Evolutionary conservation across 331 rosid genomes (phyloP), one percentile per base, ranked within the genome.

Genomic region (Ulmus americana): DNA sequence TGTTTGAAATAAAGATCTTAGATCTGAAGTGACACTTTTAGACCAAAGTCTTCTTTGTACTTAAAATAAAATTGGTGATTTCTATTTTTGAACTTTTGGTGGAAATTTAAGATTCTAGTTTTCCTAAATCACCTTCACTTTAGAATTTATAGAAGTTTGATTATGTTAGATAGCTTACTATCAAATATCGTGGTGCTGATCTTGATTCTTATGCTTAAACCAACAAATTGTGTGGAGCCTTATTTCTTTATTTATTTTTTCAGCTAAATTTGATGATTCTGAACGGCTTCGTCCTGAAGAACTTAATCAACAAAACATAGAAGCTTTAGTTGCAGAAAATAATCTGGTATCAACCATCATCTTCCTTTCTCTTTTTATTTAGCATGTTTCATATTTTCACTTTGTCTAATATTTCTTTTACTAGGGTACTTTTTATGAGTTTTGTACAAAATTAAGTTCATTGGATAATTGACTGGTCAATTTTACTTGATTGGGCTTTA

Each of bases 211-310:
- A 63, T 46, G 44, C 35, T 49, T 3, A 16, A 56, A 46, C 38
- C 20, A 39, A 39, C 6, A 18, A 1, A 9, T 45, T 35, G 58
- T 3, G 35, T 28, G 35, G 35, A 28, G 35, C 13, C 8, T 45
- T 43, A 6, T 39, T 63, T 41, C 46, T 52, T 40, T 60, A n/a
- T 67, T 46, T 44, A 59, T 14, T 35, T 22, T 59, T 64, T 77
- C 63, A 92, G 97, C 81, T 52, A 89, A 82, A 82, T 77, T 94
- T 77, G 90, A 79, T 67, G 91, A 86, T 68, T 85, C 95, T 3
- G 98, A 94, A 65, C 85, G 88, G 59, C 95, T 94, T 62, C 90
- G 91, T 59, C 98, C 98, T n/a, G 98, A 94, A 76, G 98, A 94
- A 81, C 78, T 94, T 74, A 94, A 94, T 76, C 98, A 94, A 63